A percentile compares a stretch with the other conserved stretches of the same genome.
These are phyloP conservation scores for Groenewaldozyma auringiensis DNA, from an alignment of 1,139 yeast species.

Conservation along the genomic window DNA sequence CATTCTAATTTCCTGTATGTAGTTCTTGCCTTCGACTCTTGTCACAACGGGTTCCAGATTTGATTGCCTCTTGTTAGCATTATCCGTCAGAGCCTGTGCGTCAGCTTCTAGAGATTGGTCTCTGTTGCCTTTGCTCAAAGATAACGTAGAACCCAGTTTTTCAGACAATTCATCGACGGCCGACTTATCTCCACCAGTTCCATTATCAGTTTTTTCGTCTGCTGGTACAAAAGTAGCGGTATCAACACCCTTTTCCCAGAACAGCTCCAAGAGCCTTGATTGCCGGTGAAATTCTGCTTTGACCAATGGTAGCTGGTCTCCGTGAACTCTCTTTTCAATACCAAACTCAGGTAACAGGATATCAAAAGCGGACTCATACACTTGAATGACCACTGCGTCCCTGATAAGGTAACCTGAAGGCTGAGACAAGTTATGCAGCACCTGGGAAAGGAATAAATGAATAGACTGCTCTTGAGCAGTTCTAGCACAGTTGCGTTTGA, in stretches of 20 bases:
- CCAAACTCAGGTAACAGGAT: slow-evolving; percentile 93
- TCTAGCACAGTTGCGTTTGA: slow-evolving; percentile 90
- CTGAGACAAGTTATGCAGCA: slow-evolving; percentile 70
- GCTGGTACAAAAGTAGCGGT: slow-evolving; percentile 87
- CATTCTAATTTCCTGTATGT: slow-evolving; percentile 75
- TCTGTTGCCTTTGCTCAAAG: slow-evolving; percentile 1
- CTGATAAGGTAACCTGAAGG: slow-evolving; percentile 74
- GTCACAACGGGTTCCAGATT: slow-evolving; percentile 47
- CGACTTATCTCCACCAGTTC: slow-evolving; percentile 2
- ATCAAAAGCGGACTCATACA: slow-evolving; percentile 93
- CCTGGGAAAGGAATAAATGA: slow-evolving; percentile 76
- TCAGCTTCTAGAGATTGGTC: slow-evolving; percentile 9
- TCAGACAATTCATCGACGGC: slow-evolving; percentile 6
- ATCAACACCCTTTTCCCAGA: slow-evolving; percentile 88
- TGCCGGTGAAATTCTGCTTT: slow-evolving; percentile 86
- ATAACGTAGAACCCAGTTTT: slow-evolving; percentile 2
- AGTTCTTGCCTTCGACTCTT: slow-evolving; percentile 50
- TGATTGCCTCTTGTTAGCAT: slow-evolving; percentile 23
- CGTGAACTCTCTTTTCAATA: slow-evolving; percentile 94
- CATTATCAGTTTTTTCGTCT: slow-evolving; percentile 54
- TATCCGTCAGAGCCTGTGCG: slow-evolving; percentile 10
- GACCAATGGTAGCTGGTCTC: slow-evolving; percentile 87
- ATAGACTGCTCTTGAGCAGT: slow-evolving; percentile 93
- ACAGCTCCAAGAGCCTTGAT: slow-evolving; percentile 64
- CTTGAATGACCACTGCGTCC: slow-evolving; percentile 84